Evolutionary conservation across 305 asterid genomes (phyloP).

Genomic region (Fraxinus dipetala): DNA sequence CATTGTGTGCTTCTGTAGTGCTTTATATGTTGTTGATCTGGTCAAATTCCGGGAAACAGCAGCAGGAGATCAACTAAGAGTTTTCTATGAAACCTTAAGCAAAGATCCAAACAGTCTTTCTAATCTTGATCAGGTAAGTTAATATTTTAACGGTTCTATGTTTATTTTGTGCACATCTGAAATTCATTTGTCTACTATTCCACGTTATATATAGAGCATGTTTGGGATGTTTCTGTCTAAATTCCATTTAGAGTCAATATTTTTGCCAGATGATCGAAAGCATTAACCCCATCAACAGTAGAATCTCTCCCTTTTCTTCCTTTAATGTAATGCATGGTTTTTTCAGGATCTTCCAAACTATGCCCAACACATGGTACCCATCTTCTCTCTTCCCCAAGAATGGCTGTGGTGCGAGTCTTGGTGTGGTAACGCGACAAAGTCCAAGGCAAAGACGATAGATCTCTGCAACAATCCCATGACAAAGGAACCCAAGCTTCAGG

Average conservation of each 20-base stretch:
- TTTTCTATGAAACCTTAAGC: constrained; percentile 90
- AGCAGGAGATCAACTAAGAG: constrained; percentile 93
- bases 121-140: constrained; percentile 90
- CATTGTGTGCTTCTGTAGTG: constrained; percentile 53
- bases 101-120: constrained; percentile 98
- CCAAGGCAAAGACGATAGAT: constrained; percentile 90
- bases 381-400: constrained; percentile 96
- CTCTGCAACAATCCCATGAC: constrained; percentile 99
- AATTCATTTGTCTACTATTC: background rate
- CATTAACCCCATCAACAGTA: background rate
- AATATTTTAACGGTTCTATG: background rate
- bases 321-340: constrained; percentile 11
- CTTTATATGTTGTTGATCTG: constrained; percentile 88
- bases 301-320: background rate
- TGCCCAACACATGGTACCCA: constrained; percentile 94
- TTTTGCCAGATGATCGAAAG: background rate
- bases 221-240: background rate
- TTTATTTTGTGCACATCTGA: constrained; percentile 9
- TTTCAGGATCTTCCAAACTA: constrained; percentile 94
- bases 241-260: background rate
- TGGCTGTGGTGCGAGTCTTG: constrained; percentile 99
- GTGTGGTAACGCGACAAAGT: constrained; percentile 91
- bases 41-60: constrained; percentile 94
- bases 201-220: background rate
- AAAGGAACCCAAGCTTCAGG: constrained; percentile 99